Conservation (phyloP, 139 green algal species). For the Picochlorum sp. region DNA sequence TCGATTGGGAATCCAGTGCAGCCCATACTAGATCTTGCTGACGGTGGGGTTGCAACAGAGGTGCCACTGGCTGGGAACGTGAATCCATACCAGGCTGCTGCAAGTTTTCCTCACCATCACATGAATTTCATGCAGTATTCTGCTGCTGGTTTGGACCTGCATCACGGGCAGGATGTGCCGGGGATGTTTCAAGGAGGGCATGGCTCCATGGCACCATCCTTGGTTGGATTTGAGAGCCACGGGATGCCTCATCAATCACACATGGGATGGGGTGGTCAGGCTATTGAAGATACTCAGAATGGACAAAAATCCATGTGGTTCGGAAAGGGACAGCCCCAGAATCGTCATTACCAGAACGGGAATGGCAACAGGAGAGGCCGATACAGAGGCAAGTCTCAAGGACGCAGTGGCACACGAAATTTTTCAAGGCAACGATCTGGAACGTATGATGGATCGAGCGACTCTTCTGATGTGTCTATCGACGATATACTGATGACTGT, state of each 20-base stretch:
- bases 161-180: no score
- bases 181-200: no score
- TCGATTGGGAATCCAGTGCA: background rate
- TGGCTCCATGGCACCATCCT: no score
- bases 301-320: conserved; percentile 57
- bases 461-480: conserved; percentile 24
- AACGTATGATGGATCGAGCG: conserved; percentile 1
- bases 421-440: background rate
- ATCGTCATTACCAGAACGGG: background rate
- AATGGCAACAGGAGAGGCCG: conserved; percentile 4
- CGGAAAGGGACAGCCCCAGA: conserved; percentile 30
- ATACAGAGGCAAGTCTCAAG: conserved; percentile 27
- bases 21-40: background rate
- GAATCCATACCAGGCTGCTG: background rate
- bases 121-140: background rate
- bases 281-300: conserved; percentile 37
- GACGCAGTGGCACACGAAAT: background rate
- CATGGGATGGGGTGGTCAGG: conserved; percentile 59
- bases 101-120: conserved; percentile 1
- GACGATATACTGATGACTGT: conserved; percentile 13
- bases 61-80: background rate
- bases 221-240: background rate
- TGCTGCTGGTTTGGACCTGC: no score
- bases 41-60: background rate
- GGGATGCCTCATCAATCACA: background rate